A percentile compares a stretch with the other conserved stretches of the same genome.
Conservation (phyloP, 1,284 basidiomycete species). For the Cryptococcus maquisensis region DNA sequence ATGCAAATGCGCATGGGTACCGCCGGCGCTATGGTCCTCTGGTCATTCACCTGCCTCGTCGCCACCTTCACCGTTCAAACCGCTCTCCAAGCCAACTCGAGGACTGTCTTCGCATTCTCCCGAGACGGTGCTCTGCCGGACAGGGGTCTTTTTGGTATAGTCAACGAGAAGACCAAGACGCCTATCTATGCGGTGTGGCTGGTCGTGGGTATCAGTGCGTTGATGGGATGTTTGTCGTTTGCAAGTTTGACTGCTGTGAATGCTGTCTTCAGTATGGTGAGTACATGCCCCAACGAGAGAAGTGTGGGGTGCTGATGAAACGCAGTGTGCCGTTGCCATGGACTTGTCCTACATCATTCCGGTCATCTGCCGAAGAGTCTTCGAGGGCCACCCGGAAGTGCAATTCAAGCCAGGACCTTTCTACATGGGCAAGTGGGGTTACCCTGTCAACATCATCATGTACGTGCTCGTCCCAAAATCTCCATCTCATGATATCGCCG, state of each 20-base stretch:
- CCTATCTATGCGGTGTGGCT: conserved; percentile 80
- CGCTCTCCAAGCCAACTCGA: conserved; percentile 76
- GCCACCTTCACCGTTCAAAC: conserved; percentile 78
- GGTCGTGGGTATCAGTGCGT: conserved; percentile 59
- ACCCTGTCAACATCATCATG: conserved; percentile 37
- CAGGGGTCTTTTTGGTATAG: conserved; percentile 68
- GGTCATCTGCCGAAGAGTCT: conserved; percentile 35
- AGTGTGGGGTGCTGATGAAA: not conserved
- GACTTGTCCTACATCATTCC: conserved; percentile 41
- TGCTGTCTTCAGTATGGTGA: conserved; percentile 62
- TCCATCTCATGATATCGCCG: not conserved
- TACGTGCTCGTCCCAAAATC: conserved; percentile 6
- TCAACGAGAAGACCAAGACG: conserved; percentile 63
- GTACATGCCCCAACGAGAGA: not conserved
- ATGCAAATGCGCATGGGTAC: conserved; percentile 70
- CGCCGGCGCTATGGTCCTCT: conserved; percentile 65
- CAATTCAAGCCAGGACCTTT: conserved; percentile 43
- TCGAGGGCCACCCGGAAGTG: conserved; percentile 34
- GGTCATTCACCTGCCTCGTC: conserved; percentile 58
- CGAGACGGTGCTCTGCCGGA: conserved; percentile 66
- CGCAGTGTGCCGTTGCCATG: conserved; percentile 34
- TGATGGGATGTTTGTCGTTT: conserved; percentile 62
- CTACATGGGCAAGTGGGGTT: conserved; percentile 33
- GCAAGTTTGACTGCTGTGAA: conserved; percentile 73
- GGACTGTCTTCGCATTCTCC: conserved; percentile 77